phyloP scores from a whole-genome alignment of 1,139 yeast species.

The Kluyveromyces sp. region DNA sequence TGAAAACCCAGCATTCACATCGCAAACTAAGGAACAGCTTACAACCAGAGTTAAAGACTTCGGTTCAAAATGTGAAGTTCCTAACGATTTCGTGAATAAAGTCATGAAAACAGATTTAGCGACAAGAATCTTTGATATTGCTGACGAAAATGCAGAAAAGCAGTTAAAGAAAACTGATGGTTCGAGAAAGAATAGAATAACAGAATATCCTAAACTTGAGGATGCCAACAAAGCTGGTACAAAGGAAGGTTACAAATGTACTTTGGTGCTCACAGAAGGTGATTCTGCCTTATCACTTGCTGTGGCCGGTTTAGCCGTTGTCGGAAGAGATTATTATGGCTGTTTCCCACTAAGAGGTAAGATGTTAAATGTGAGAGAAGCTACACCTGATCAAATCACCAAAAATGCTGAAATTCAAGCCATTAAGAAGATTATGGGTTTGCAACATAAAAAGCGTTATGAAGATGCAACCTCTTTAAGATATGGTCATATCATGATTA shows the following conservation, averaged over 20 bases:
- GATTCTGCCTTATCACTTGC: conserved; percentile 94
- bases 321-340: conserved; percentile 93
- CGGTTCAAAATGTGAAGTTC: conserved; percentile 68
- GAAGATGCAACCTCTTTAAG: conserved; percentile 68
- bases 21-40: conserved; percentile 94
- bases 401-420: conserved; percentile 94
- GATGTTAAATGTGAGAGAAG: conserved; percentile 90
- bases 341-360: conserved; percentile 96
- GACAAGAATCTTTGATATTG: conserved; percentile 75
- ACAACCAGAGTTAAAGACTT: conserved; percentile 85
- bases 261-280: conserved; percentile 92
- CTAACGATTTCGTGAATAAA: conserved; percentile 69
- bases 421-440: conserved; percentile 88
- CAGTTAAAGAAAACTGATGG: conserved; percentile 92
- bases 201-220: conserved; percentile 82
- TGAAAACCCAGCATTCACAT: conserved; percentile 95
- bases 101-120: conserved; percentile 72
- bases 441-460: conserved; percentile 86
- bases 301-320: conserved; percentile 88
- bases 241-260: conserved; percentile 82
- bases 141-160: conserved; percentile 79
- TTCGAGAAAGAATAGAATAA: conserved; percentile 71
- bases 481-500: conserved; percentile 96
- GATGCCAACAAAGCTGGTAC: conserved; percentile 99
- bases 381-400: conserved; percentile 85